Conservation (phyloP, 257 asterid genomes). For the Orobanche coerulescens region DNA sequence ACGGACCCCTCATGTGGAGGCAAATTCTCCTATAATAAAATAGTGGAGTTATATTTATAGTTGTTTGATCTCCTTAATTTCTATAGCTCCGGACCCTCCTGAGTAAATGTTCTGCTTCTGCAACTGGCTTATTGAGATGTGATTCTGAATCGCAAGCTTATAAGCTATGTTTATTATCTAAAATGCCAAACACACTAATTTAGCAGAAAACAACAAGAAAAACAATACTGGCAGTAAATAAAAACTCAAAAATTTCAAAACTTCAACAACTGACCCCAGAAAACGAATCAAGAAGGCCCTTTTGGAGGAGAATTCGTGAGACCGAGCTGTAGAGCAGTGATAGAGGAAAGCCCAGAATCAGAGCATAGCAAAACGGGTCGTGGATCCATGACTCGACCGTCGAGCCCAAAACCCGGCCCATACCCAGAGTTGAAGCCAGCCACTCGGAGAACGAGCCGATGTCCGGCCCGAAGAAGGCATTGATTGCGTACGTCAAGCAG, state of each 20-base stretch:
- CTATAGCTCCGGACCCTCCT: too few species aligned
- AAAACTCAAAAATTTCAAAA: neutral
- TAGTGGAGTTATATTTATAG: too few species aligned
- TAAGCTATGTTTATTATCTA: too few species aligned
- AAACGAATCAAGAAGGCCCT: conserved; percentile 56
- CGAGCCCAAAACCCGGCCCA: conserved; percentile 51
- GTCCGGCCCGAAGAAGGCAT: conserved; percentile 97
- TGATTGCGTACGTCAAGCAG: conserved; percentile 68
- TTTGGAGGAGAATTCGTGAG: conserved; percentile 48
- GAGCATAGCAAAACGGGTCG: conserved; percentile 60
- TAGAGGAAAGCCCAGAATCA: conserved; percentile 65
- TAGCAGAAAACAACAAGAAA: neutral
- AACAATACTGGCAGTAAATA: neutral
- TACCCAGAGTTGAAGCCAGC: conserved; percentile 60
- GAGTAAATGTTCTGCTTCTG: too few species aligned
- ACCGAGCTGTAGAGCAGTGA: conserved; percentile 47
- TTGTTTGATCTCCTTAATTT: too few species aligned
- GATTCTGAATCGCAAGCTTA: too few species aligned
- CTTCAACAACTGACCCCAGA: conserved; percentile 53
- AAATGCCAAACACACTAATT: too few species aligned
- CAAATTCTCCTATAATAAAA: too few species aligned
- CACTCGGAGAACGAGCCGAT: conserved; percentile 88
- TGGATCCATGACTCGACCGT: conserved; percentile 71
- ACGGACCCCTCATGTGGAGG: too few species aligned
- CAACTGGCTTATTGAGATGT: too few species aligned